Conservation (phyloP, 805 yeast genomes). For the Candida sonorensis region DNA sequence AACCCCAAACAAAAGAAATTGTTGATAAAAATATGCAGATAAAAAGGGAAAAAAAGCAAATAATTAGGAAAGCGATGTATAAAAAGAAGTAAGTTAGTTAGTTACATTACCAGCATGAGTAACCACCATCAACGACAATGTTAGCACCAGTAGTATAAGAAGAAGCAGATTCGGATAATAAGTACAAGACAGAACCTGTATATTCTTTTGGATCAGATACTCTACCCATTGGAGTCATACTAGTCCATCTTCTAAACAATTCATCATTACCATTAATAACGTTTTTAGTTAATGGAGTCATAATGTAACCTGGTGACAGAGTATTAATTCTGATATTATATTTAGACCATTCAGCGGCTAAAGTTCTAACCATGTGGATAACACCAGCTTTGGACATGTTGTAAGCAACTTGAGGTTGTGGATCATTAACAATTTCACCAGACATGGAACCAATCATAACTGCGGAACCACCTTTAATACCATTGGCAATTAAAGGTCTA, state of each 20-base stretch:
- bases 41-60: background rate
- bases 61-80: background rate
- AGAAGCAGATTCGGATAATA: conserved; percentile 64
- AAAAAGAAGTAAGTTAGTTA: background rate
- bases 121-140: conserved; percentile 81
- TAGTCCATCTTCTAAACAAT: conserved; percentile 66
- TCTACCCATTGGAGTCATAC: conserved; percentile 68
- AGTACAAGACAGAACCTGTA: conserved; percentile 67
- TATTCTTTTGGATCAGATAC: conserved; percentile 84
- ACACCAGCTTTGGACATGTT: conserved; percentile 87
- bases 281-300: conserved; percentile 71
- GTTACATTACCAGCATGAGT: conserved; percentile 66
- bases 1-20: too few relatives aligned
- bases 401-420: conserved; percentile 75
- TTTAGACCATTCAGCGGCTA: conserved; percentile 80
- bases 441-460: conserved; percentile 76
- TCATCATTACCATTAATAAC: conserved; percentile 53
- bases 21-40: too few relatives aligned
- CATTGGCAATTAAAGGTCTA: conserved; percentile 51
- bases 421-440: conserved; percentile 70
- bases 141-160: conserved; percentile 82
- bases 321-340: conserved; percentile 72
- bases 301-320: conserved; percentile 73
- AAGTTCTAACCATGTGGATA: conserved; percentile 66
- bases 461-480: conserved; percentile 49